Percentiles rank a stretch among this genome's conserved stretches.
Evolutionary conservation across 2,329 filamentous ascomycete genomes (phyloP).

Genomic region (Elsinoe ampelina): DNA sequence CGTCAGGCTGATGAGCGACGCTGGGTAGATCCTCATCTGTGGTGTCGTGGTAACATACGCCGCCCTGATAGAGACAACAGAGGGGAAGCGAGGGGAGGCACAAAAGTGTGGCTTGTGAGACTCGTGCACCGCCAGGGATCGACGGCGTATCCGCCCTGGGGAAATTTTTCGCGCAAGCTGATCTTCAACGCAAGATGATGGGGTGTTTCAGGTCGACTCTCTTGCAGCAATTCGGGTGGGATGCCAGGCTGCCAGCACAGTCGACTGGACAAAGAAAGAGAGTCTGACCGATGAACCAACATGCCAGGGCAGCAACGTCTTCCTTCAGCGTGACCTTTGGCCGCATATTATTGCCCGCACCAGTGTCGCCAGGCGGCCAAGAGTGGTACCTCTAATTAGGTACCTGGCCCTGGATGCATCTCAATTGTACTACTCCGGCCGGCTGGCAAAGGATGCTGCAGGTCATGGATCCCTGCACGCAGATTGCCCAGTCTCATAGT

Average conservation of each 20-base stretch:
- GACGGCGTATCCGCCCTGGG: background rate
- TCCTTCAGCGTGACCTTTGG: conserved; percentile 2
- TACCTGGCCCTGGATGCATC: conserved; percentile 7
- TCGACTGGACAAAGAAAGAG: background rate
- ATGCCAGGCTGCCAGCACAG: conserved; percentile 9
- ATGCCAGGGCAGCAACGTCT: background rate
- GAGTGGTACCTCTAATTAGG: conserved; percentile 1
- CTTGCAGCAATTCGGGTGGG: background rate
- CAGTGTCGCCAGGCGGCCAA: background rate
- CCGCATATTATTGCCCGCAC: background rate
- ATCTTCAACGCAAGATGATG: conserved; percentile 1
- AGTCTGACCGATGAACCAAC: background rate
- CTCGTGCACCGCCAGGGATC: conserved; percentile 11
- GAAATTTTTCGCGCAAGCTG: conserved; percentile 10
- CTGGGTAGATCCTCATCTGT: conserved; percentile 5
- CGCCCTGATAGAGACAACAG: background rate
- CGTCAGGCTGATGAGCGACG: background rate
- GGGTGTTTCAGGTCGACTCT: conserved; percentile 3
- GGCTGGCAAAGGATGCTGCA: background rate
- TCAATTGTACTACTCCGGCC: background rate
- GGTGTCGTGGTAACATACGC: conserved; percentile 5
- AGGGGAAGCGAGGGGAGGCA: background rate
- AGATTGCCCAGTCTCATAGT: conserved; percentile 7
- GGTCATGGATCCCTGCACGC: conserved; percentile 7
- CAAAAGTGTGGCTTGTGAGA: conserved; percentile 8